phyloP scores from a whole-genome alignment of 495 filamentous ascomycete genomes.

The Platismatia glauca region DNA sequence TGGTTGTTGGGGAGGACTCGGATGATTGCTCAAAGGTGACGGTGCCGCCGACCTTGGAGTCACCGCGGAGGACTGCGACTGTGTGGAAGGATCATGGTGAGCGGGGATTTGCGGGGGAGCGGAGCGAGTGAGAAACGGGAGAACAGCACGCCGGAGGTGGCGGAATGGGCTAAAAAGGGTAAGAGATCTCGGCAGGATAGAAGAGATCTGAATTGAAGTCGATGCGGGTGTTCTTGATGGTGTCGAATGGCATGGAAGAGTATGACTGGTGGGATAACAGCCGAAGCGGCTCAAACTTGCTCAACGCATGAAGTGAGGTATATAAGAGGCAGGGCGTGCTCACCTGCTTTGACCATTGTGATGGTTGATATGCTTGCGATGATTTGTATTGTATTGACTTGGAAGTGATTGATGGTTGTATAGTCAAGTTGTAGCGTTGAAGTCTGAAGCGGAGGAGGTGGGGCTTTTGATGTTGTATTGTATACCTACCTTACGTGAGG shows the following conservation, averaged over 20 bases:
- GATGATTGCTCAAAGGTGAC: slow-evolving; percentile 88
- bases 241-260: slow-evolving; percentile 1
- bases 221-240: slow-evolving; percentile 6
- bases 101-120: slow-evolving; percentile 2
- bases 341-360: slow-evolving; percentile 92
- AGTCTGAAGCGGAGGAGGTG: too few species aligned
- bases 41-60: slow-evolving; percentile 84
- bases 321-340: slow-evolving; percentile 30
- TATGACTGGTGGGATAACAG: slow-evolving; percentile 2
- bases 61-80: slow-evolving; percentile 96
- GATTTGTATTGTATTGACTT: background rate
- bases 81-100: background rate
- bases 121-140: slow-evolving; percentile 16
- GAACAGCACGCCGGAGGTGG: slow-evolving; percentile 3
- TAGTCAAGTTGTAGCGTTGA: background rate
- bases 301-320: slow-evolving; percentile 26
- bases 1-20: slow-evolving; percentile 71
- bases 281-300: slow-evolving; percentile 48
- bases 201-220: too few species aligned
- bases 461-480: too few species aligned
- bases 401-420: background rate
- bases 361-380: background rate
- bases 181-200: background rate
- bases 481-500: too few species aligned
- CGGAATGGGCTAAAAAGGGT: background rate